phyloP scores from a whole-genome alignment of 352 stramenopile genomes.

The Phytopythium montanum region DNA sequence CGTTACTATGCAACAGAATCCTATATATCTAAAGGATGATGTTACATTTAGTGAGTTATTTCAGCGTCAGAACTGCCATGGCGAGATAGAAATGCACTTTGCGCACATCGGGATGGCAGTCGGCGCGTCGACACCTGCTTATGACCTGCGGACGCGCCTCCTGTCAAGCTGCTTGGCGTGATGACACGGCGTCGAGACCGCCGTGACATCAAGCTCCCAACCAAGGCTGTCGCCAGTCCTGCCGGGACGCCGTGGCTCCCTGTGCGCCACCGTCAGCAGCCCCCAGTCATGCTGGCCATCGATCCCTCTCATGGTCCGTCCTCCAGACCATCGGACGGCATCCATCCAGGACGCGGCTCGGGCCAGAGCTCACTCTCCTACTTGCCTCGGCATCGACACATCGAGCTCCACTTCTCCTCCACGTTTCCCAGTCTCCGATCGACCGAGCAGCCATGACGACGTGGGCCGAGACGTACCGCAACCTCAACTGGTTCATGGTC shows the following conservation, averaged over 20 bases:
- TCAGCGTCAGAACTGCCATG: no score
- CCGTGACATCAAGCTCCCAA: conserved; percentile 5
- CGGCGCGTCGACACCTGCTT: not conserved
- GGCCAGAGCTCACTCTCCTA: not conserved
- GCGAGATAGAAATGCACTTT: not conserved
- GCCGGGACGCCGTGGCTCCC: not conserved
- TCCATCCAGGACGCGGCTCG: not conserved
- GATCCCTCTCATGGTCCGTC: not conserved
- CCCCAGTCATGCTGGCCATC: not conserved
- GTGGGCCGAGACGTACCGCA: conserved; percentile 62
- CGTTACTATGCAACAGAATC: no score
- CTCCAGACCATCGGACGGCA: not conserved
- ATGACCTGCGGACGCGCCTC: not conserved
- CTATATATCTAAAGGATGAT: no score
- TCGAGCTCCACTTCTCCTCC: not conserved
- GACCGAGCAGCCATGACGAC: conserved; percentile 35
- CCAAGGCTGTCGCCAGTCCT: not conserved
- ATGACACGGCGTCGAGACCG: conserved; percentile 4
- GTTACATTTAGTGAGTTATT: not conserved
- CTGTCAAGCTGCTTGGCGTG: conserved; percentile 2
- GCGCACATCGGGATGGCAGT: not conserved
- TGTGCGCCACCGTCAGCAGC: not conserved
- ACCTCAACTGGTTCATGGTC: conserved; percentile 96
- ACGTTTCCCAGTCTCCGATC: not conserved
- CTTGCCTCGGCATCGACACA: conserved; percentile 1